These are phyloP conservation scores for Aspergillus steynii DNA, from an alignment of 495 filamentous ascomycete genomes.

Conservation along the genomic window DNA sequence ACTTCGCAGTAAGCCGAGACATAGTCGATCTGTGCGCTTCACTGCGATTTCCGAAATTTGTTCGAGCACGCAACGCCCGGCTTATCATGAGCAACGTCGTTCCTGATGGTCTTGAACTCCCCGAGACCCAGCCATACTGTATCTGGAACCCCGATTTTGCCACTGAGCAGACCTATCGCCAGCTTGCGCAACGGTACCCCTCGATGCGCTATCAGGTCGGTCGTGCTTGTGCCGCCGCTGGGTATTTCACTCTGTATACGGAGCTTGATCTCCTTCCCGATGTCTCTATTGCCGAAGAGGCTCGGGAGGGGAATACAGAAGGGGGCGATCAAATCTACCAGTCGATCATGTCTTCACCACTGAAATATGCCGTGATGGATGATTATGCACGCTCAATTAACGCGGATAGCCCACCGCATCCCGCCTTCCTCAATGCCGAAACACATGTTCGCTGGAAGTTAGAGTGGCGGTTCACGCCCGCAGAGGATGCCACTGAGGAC, in stretches of 20 bases:
- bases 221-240: slow-evolving; percentile 32
- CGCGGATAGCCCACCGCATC: slow-evolving; percentile 8
- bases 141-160: neutral
- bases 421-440: slow-evolving; percentile 27
- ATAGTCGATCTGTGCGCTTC: neutral
- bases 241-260: slow-evolving; percentile 29
- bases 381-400: slow-evolving; percentile 27
- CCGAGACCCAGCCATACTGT: neutral
- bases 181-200: slow-evolving; percentile 19
- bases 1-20: neutral
- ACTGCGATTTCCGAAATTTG: neutral
- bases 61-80: neutral
- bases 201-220: slow-evolving; percentile 30
- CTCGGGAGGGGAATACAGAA: slow-evolving; percentile 21
- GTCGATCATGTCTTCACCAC: slow-evolving; percentile 22
- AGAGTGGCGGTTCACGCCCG: neutral
- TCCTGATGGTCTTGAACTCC: neutral
- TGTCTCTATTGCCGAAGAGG: slow-evolving; percentile 31
- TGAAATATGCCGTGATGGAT: slow-evolving; percentile 29
- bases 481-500: neutral
- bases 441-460: slow-evolving; percentile 9
- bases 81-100: neutral
- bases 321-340: slow-evolving; percentile 26
- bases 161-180: slow-evolving; percentile 1
- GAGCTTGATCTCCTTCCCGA: slow-evolving; percentile 33